These are phyloP conservation scores for Aquanectria penicillioides DNA, from an alignment of 2,329 filamentous ascomycete species.

Conservation along the genomic window DNA sequence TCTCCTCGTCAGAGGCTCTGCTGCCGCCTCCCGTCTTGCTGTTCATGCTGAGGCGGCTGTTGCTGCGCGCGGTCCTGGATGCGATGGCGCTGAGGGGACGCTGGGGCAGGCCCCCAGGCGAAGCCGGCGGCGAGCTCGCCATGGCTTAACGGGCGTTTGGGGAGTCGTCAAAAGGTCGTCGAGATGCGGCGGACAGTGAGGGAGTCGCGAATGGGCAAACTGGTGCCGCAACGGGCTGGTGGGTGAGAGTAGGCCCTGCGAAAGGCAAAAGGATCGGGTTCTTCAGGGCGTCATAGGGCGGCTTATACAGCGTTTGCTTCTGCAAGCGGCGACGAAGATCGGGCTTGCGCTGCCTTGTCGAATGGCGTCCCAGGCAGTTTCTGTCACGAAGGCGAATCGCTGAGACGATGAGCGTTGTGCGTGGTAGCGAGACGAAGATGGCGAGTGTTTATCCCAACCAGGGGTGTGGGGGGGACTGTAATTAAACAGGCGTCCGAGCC, in stretches of 20 bases:
- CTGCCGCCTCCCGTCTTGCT: constrained; percentile 82
- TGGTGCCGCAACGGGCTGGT: constrained; percentile 29
- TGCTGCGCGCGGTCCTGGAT: constrained; percentile 75
- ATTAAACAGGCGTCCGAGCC: constrained; percentile 42
- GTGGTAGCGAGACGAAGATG: constrained; percentile 20
- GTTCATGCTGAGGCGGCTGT: constrained; percentile 85
- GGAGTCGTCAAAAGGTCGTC: constrained; percentile 11
- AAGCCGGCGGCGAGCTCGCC: constrained; percentile 77
- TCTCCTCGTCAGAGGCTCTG: constrained; percentile 88
- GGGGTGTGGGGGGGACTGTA: constrained; percentile 41
- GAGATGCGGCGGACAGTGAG: constrained; percentile 20
- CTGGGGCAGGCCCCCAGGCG: constrained; percentile 66
- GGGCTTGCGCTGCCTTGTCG: constrained; percentile 18
- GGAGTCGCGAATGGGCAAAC: constrained; percentile 24
- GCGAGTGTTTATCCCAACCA: constrained; percentile 39
- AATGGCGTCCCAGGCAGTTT: constrained; percentile 34
- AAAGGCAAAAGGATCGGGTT: constrained; percentile 26
- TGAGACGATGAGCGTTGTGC: constrained; percentile 10
- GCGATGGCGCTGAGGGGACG: constrained; percentile 86
- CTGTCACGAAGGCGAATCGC: constrained; percentile 30
- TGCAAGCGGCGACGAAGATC: constrained; percentile 23
- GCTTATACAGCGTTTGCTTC: constrained; percentile 26
- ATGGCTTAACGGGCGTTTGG: constrained; percentile 53
- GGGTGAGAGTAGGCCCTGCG: constrained; percentile 27
- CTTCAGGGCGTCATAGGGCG: constrained; percentile 41